Conservation (phyloP, 108 stramenopile species). For the Cyclostephanos tholiformis region DNA sequence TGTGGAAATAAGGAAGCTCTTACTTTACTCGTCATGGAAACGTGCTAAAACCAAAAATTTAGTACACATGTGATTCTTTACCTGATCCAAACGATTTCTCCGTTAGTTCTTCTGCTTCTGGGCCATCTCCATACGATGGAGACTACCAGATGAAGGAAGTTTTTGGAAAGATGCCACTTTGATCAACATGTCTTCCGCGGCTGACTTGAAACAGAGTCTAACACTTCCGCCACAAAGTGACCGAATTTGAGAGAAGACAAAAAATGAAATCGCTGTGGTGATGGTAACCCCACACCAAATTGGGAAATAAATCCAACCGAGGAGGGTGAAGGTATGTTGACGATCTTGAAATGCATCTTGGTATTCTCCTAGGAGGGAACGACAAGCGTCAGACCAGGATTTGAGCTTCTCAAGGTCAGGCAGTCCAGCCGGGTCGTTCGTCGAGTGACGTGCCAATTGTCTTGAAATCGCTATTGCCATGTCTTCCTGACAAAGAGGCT, state of each 20-base stretch:
- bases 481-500: conserved; percentile 28
- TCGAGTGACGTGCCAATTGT: conserved; percentile 44
- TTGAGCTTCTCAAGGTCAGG: conserved; percentile 45
- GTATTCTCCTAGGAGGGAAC: conserved; percentile 43
- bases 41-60: not conserved
- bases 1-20: too few species aligned
- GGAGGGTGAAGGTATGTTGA: conserved; percentile 44
- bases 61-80: not conserved
- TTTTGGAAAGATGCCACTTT: conserved; percentile 45
- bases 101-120: conserved; percentile 6
- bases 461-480: conserved; percentile 44
- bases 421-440: conserved; percentile 21
- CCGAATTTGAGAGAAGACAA: conserved; percentile 37
- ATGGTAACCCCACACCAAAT: conserved; percentile 48
- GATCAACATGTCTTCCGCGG: conserved; percentile 40
- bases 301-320: conserved; percentile 37
- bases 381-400: conserved; percentile 52
- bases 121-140: conserved; percentile 18
- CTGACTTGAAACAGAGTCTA: conserved; percentile 40
- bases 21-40: too few species aligned
- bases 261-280: conserved; percentile 28
- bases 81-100: too few species aligned
- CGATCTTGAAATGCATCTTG: conserved; percentile 39
- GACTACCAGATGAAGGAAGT: conserved; percentile 34
- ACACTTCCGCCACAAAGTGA: conserved; percentile 52